A percentile compares a stretch with the other conserved stretches of the same genome.
These are phyloP conservation scores for Sanghuangporus sanghuang DNA, from an alignment of 1,284 basidiomycete genomes.

Conservation along the genomic window DNA sequence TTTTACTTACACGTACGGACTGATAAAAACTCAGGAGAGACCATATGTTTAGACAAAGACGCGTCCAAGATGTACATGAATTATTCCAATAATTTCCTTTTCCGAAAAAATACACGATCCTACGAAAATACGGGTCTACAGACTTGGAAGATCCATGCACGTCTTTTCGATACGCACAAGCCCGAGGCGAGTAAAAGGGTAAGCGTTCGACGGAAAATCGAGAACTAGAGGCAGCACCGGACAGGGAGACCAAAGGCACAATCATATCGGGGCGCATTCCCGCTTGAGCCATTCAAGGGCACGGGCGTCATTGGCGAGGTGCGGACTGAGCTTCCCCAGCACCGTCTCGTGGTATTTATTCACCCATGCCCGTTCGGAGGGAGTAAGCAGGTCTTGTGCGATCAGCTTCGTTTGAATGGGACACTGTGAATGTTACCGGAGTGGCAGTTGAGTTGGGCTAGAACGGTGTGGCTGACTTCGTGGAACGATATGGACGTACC, in stretches of 20 bases:
- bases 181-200: not conserved
- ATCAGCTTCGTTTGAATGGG: conserved; percentile 89
- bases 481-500: conserved; percentile 33
- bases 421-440: conserved; percentile 37
- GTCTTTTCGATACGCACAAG: no score
- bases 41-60: no score
- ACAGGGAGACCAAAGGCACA: not conserved
- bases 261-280: conserved; percentile 43
- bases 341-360: conserved; percentile 84
- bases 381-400: conserved; percentile 58
- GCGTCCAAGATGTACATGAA: no score
- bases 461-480: not conserved
- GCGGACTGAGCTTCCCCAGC: conserved; percentile 69
- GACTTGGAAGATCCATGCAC: no score
- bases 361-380: conserved; percentile 75
- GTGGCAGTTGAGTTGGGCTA: not conserved
- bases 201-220: not conserved
- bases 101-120: no score
- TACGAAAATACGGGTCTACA: no score
- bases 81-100: no score
- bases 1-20: no score
- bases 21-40: no score
- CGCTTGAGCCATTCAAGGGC: conserved; percentile 78
- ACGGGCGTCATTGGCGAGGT: conserved; percentile 64
- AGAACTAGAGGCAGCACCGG: not conserved